Percentiles rank a stretch among this genome's conserved stretches.
These are phyloP conservation scores for Ogataea populi-albae DNA, from an alignment of 805 yeast genomes.

Conservation along the genomic window DNA sequence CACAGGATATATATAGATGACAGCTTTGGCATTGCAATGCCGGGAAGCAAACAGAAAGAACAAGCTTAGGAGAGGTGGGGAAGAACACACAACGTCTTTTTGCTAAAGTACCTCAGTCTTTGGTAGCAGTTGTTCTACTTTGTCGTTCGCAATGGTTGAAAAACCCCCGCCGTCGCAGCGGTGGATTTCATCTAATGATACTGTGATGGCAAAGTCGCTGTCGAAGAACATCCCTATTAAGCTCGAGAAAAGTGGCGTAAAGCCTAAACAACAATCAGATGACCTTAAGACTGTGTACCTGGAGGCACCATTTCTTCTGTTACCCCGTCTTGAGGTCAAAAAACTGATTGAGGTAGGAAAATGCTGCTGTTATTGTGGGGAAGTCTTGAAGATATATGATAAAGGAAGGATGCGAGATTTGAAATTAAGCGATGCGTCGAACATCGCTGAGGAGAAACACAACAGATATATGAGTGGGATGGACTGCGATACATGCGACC, in stretches of 20 bases:
- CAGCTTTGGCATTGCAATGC: too few species aligned
- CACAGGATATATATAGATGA: too few species aligned
- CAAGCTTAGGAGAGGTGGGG: too few species aligned
- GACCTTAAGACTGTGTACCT: slow-evolving; percentile 22
- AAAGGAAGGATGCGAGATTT: slow-evolving; percentile 26
- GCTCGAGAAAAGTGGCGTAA: slow-evolving; percentile 10
- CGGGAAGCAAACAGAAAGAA: too few species aligned
- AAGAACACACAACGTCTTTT: too few species aligned
- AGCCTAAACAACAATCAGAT: slow-evolving; percentile 7
- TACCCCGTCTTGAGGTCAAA: slow-evolving; percentile 25
- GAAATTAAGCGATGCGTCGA: slow-evolving; percentile 5
- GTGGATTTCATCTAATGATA: slow-evolving; percentile 5
- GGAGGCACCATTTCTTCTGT: slow-evolving; percentile 31
- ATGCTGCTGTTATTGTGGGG: slow-evolving; percentile 33
- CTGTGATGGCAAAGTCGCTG: slow-evolving; percentile 6
- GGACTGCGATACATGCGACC: slow-evolving; percentile 30
- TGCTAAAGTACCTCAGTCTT: too few species aligned
- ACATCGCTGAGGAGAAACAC: slow-evolving; percentile 23
- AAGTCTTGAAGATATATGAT: slow-evolving; percentile 31
- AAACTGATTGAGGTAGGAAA: slow-evolving; percentile 30
- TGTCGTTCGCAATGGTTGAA: slow-evolving; percentile 7
- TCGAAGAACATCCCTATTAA: slow-evolving; percentile 13
- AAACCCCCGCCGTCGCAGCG: slow-evolving; percentile 15
- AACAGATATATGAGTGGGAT: slow-evolving; percentile 29
- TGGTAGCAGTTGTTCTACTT: too few species aligned